Percentiles rank a stretch among this genome's conserved stretches.
Evolutionary conservation across 257 asterid genomes (phyloP).

Genomic region (Cinchona pubescens): DNA sequence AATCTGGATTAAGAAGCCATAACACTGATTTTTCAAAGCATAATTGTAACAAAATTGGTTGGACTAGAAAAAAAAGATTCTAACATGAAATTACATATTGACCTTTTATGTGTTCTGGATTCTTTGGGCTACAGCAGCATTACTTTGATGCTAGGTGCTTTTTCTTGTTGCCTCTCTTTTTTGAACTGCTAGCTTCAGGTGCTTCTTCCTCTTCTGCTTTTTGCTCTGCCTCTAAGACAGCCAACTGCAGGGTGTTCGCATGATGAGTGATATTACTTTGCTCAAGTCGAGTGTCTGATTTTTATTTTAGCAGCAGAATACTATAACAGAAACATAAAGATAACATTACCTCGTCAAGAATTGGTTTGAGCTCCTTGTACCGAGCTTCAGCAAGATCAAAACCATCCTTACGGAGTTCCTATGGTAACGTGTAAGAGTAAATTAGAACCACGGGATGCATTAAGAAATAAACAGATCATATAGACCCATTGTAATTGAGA

Average conservation of each 20-base stretch:
- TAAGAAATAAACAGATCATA: neutral
- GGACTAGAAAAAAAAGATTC: neutral
- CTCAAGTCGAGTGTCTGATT: too few species aligned
- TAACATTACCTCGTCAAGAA: constrained; percentile 84
- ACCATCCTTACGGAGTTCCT: constrained; percentile 98
- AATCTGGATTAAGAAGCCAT: neutral
- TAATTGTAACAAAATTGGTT: neutral
- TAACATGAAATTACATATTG: neutral
- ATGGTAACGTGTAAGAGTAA: constrained; percentile 1
- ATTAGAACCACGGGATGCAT: neutral
- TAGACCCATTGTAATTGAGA: neutral
- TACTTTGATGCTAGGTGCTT: constrained; percentile 51
- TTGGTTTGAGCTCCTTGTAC: constrained; percentile 93
- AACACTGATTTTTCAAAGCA: neutral
- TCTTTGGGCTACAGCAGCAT: neutral
- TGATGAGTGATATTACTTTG: constrained; percentile 3
- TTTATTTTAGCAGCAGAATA: constrained; percentile 1
- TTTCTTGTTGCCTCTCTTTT: constrained; percentile 61
- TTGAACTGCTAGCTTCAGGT: constrained; percentile 54
- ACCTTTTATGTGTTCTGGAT: neutral
- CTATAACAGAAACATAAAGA: neutral
- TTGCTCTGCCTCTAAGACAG: constrained; percentile 86
- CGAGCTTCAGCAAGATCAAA: constrained; percentile 89
- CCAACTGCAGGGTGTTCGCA: constrained; percentile 50
- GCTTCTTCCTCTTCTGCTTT: constrained; percentile 88